Percentiles rank a stretch among this genome's conserved stretches.
Evolutionary conservation across 2,329 filamentous ascomycete genomes (phyloP).

Genomic region (Diaporthe eres): DNA sequence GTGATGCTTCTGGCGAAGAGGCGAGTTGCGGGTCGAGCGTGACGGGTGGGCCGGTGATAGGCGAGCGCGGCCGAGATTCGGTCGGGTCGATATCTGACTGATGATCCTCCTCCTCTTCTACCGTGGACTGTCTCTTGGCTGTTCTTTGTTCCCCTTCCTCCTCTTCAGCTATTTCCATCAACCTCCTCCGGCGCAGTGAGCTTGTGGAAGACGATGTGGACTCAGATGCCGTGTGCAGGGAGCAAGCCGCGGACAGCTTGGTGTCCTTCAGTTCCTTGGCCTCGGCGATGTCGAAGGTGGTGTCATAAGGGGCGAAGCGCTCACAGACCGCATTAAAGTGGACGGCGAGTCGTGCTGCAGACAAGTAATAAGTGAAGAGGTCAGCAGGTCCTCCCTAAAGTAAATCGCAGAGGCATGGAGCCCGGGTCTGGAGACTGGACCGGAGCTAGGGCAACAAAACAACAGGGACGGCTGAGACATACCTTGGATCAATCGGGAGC

Average conservation of each 20-base stretch:
- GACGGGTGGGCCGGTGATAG: conserved; percentile 56
- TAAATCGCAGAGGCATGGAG: not conserved
- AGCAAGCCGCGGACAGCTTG: conserved; percentile 88
- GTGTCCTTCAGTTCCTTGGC: conserved; percentile 88
- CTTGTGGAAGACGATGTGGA: conserved; percentile 89
- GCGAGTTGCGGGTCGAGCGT: conserved; percentile 68
- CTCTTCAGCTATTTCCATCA: conserved; percentile 96
- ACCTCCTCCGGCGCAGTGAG: conserved; percentile 80
- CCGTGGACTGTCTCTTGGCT: conserved; percentile 70
- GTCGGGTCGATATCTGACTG: conserved; percentile 45
- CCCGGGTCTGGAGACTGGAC: not conserved
- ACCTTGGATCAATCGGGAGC: conserved; percentile 95
- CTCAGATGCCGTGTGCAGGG: conserved; percentile 87
- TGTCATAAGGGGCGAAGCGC: conserved; percentile 87
- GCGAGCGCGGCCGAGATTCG: conserved; percentile 49
- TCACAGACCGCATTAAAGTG: conserved; percentile 78
- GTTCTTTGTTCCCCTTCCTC: conserved; percentile 79
- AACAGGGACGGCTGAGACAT: conserved; percentile 50
- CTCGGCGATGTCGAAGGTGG: conserved; percentile 81
- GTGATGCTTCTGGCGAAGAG: conserved; percentile 62
- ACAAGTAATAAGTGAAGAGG: conserved; percentile 37
- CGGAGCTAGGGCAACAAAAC: conserved; percentile 17
- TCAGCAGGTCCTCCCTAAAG: conserved; percentile 48
- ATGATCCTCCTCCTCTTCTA: conserved; percentile 62
- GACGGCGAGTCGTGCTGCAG: conserved; percentile 83